Evolutionary conservation across 139 green algal genomes (phyloP), one percentile per base, ranked within the genome.

Genomic region (Chlorella sp.): DNA sequence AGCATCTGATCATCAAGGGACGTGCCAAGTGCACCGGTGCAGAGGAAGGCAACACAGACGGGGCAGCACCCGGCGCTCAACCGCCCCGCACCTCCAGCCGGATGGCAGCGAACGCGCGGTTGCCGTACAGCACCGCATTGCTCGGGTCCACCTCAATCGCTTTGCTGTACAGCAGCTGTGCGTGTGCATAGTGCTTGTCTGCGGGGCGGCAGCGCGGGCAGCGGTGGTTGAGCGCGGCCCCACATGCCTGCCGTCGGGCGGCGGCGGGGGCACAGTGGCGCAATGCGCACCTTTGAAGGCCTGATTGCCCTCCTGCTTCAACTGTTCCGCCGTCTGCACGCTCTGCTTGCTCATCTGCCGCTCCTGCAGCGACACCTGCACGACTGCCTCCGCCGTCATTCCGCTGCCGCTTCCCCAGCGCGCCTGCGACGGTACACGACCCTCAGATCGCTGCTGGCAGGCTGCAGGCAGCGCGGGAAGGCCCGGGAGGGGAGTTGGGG

Each of bases 81-180:
- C 69, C 11, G n/a, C 65, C 30, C 1, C 30, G 34, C 55, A 47
- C 93, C 87, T 99, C 97, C 1, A 99, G 86, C 68, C 93, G 91
- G 11, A 96, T 93, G 86, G 99, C 92, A 6, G 96, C 94, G 78
- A 98, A 95, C 0, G 97, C 94, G 12, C 97, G 88, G 92, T 99
- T 99, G 34, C 89, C 85, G 32, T 91, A 98, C 64, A 96, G 96
- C 2, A 98, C 88, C 17, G 95, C 93, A 67, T 93, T 96, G 68
- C 83, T 81, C 0, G 93, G 91, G 78, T 96, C 90, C 0, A 94
- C 34, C 13, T 95, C 89, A 9, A 99, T 95, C 7, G 97, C 96
- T 30, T 93, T 76, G 16, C 89, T 95, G 90, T 99, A 99, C 9
- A 89, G 70, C 4, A 94, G 91, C 16, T 99, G 92, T 2, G 97